phyloP scores from a whole-genome alignment of 2,329 filamentous ascomycete genomes.

The Juglanconis oblonga region DNA sequence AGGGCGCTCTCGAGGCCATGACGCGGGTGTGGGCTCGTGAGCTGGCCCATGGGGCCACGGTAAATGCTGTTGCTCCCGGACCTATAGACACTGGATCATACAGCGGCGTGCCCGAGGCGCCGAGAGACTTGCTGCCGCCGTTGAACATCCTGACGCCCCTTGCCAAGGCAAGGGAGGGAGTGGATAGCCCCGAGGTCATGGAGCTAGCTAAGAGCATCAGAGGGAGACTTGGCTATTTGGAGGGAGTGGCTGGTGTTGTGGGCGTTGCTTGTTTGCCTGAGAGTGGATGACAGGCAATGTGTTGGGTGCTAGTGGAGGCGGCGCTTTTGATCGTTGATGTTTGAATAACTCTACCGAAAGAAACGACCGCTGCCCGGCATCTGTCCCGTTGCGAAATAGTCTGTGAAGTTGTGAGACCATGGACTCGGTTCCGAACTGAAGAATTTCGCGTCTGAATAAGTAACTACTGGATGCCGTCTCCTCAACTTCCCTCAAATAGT shows the following conservation, averaged over 20 bases:
- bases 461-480: no score
- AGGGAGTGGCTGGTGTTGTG: neutral
- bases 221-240: neutral
- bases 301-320: neutral
- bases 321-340: neutral
- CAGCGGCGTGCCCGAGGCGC: neutral
- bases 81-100: slow-evolving; percentile 20
- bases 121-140: neutral
- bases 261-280: neutral
- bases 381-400: no score
- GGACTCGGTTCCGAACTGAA: no score
- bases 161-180: neutral
- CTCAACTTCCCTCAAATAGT: no score
- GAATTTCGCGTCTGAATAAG: no score
- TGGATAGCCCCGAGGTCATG: slow-evolving; percentile 1
- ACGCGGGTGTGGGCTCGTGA: slow-evolving; percentile 26
- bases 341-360: neutral
- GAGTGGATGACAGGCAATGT: slow-evolving; percentile 1
- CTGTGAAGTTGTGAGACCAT: no score
- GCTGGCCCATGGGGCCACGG: slow-evolving; percentile 23
- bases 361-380: no score
- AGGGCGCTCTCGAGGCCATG: slow-evolving; percentile 27
- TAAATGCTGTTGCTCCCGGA: slow-evolving; percentile 28
- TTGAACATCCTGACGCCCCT: neutral
- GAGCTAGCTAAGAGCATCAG: neutral